Conservation (phyloP, 2,329 filamentous ascomycete species). For the Acephala macrosclerotiorum region DNA sequence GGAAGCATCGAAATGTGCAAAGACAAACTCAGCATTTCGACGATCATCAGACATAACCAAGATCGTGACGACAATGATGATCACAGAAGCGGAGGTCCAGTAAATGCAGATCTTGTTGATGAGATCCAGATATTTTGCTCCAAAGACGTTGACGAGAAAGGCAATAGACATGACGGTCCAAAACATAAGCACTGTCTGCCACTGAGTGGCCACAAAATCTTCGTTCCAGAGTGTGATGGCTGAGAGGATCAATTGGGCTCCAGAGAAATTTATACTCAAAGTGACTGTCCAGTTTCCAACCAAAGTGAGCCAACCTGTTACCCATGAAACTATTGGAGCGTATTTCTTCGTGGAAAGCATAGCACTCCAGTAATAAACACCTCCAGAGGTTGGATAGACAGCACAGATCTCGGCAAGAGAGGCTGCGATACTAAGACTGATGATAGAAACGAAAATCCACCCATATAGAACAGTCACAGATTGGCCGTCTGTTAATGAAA, state of each 20-base stretch:
- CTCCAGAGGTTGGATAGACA: slow-evolving; percentile 72
- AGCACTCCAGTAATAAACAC: slow-evolving; percentile 76
- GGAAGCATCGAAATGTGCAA: slow-evolving; percentile 72
- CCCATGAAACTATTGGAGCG: slow-evolving; percentile 72
- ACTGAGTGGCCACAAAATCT: slow-evolving; percentile 69
- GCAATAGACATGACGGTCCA: slow-evolving; percentile 75
- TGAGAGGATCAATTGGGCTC: slow-evolving; percentile 71
- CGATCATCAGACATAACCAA: slow-evolving; percentile 62
- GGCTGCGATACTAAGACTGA: slow-evolving; percentile 69
- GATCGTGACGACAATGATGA: slow-evolving; percentile 72
- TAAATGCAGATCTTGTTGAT: slow-evolving; percentile 79
- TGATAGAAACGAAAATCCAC: slow-evolving; percentile 70
- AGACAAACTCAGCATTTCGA: slow-evolving; percentile 69
- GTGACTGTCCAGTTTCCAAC: slow-evolving; percentile 75
- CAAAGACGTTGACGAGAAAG: slow-evolving; percentile 70
- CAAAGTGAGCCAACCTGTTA: slow-evolving; percentile 72
- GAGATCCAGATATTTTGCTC: slow-evolving; percentile 65
- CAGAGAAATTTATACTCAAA: slow-evolving; percentile 74
- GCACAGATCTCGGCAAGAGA: slow-evolving; percentile 74
- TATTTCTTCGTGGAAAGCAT: slow-evolving; percentile 71
- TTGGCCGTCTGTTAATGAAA: slow-evolving; percentile 72
- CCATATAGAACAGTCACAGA: slow-evolving; percentile 75
- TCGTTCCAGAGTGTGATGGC: slow-evolving; percentile 76
- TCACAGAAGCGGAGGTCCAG: slow-evolving; percentile 71
- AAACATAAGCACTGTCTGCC: slow-evolving; percentile 75